Evolutionary conservation across 1,139 yeast genomes (phyloP).

Genomic region (Hyphopichia khmerensis): DNA sequence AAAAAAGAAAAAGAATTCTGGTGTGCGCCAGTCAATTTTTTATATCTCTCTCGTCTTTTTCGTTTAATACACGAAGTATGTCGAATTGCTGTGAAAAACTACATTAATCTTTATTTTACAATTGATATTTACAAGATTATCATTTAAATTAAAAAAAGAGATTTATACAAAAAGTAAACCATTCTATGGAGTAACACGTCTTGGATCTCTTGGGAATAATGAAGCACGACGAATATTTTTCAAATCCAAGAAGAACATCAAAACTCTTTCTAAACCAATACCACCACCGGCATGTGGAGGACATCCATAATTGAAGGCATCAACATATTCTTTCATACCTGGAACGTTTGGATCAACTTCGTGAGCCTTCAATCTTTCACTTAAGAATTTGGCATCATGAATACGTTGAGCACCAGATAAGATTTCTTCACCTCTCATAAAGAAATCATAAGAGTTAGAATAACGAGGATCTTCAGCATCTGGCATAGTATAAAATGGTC

Average conservation of each 20-base stretch:
- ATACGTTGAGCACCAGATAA: conserved; percentile 99
- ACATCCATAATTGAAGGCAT: conserved; percentile 92
- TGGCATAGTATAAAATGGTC: conserved; percentile 99
- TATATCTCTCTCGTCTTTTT: too few species aligned
- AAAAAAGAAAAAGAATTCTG: too few species aligned
- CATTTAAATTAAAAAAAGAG: too few species aligned
- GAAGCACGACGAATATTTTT: conserved; percentile 97
- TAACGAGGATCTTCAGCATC: conserved; percentile 88
- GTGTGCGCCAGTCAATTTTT: background rate
- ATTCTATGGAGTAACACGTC: conserved; percentile 76
- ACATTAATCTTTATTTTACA: too few species aligned
- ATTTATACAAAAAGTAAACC: background rate
- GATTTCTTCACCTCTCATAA: conserved; percentile 99
- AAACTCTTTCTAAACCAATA: conserved; percentile 97
- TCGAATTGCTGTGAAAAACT: too few species aligned
- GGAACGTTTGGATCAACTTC: conserved; percentile 79
- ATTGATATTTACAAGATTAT: background rate
- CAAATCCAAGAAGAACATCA: conserved; percentile 95
- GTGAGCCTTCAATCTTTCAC: conserved; percentile 77
- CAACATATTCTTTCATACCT: conserved; percentile 87
- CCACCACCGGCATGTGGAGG: conserved; percentile 99
- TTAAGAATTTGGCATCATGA: conserved; percentile 84
- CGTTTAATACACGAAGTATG: too few species aligned
- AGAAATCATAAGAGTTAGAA: conserved; percentile 96
- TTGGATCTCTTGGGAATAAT: conserved; percentile 98